Percentiles rank a stretch among this genome's conserved stretches.
phyloP scores from a whole-genome alignment of 2,329 filamentous ascomycete species.

The Fusarium globosum region DNA sequence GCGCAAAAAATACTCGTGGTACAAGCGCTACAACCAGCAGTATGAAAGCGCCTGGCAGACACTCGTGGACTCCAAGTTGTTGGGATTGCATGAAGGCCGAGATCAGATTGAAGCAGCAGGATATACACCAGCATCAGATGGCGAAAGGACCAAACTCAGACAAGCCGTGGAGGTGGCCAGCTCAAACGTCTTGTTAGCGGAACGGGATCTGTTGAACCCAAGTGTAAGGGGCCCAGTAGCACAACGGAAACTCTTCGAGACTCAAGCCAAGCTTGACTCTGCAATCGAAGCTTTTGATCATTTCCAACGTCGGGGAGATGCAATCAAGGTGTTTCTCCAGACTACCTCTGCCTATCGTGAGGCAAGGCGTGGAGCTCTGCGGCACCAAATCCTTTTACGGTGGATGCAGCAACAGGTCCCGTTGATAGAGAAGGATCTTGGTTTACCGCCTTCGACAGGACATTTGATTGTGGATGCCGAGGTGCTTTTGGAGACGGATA shows the following conservation, averaged over 20 bases:
- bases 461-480: background rate
- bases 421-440: conserved; percentile 31
- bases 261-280: conserved; percentile 27
- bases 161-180: conserved; percentile 31
- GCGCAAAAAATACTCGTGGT: conserved; percentile 26
- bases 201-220: conserved; percentile 36
- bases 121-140: background rate
- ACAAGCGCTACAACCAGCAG: conserved; percentile 16
- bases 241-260: conserved; percentile 20
- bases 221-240: conserved; percentile 8
- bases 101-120: conserved; percentile 15
- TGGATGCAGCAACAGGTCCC: conserved; percentile 37
- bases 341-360: conserved; percentile 25
- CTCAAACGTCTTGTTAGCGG: conserved; percentile 30
- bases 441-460: conserved; percentile 3
- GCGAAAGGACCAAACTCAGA: conserved; percentile 2
- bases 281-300: conserved; percentile 29
- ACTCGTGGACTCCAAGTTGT: conserved; percentile 16
- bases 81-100: conserved; percentile 14
- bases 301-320: conserved; percentile 11
- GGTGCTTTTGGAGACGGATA: background rate
- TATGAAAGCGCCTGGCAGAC: conserved; percentile 32
- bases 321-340: conserved; percentile 11
- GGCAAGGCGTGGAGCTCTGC: conserved; percentile 19
- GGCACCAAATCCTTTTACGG: conserved; percentile 33